phyloP scores from a whole-genome alignment of 257 asterid species.

The Solanum dulcamara region DNA sequence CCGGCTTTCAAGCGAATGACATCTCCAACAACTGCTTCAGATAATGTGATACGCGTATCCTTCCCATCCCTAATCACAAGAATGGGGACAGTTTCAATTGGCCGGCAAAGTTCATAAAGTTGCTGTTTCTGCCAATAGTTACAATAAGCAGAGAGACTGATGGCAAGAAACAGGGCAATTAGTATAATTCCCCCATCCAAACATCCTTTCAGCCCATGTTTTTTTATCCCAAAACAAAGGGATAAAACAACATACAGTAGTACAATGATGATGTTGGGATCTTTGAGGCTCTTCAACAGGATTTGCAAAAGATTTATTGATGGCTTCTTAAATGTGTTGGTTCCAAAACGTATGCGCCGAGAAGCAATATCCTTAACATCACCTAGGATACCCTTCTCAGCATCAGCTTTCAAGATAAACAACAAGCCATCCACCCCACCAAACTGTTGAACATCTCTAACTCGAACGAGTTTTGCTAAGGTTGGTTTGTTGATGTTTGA shows the following conservation, averaged over 20 bases:
- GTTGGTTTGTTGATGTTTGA: background rate
- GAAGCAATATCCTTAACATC: conserved; percentile 18
- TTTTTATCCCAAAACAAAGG: conserved; percentile 34
- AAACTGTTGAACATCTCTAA: conserved; percentile 8
- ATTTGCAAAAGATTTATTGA: conserved; percentile 17
- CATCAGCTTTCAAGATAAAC: conserved; percentile 15
- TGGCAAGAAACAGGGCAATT: conserved; percentile 43
- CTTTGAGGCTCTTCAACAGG: conserved; percentile 27
- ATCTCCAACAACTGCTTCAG: conserved; percentile 45
- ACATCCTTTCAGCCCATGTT: conserved; percentile 43
- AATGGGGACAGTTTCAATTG: conserved; percentile 23
- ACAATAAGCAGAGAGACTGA: conserved; percentile 35
- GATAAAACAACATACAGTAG: conserved; percentile 36
- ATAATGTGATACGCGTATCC: conserved; percentile 22
- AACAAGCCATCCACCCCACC: conserved; percentile 36
- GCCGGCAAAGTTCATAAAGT: conserved; percentile 35
- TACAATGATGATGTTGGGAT: conserved; percentile 40
- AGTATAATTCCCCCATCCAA: conserved; percentile 57
- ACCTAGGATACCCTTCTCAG: conserved; percentile 33
- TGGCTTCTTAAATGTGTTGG: conserved; percentile 34
- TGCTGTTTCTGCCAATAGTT: conserved; percentile 42
- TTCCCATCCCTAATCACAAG: conserved; percentile 36
- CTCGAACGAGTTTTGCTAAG: background rate
- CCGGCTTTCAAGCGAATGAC: conserved; percentile 32
- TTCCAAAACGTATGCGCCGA: conserved; percentile 20